phyloP scores from a whole-genome alignment of 140 eudicot genomes.

The Bidens hawaiensis region DNA sequence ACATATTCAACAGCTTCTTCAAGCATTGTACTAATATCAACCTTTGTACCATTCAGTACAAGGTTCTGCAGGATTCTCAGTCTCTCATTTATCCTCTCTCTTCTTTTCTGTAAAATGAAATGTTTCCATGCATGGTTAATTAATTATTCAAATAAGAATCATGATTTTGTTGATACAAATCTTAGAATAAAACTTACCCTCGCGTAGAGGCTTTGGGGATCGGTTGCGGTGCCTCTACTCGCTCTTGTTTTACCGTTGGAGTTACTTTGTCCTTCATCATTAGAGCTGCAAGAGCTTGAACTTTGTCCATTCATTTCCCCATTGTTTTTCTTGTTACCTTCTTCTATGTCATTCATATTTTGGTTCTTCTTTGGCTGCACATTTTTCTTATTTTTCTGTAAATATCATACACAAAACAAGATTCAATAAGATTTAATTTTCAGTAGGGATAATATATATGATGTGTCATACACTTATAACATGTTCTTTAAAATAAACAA shows the following conservation, averaged over 20 bases:
- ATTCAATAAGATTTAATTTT: constrained; percentile 6
- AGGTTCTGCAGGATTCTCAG: constrained; percentile 75
- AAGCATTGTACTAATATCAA: constrained; percentile 92
- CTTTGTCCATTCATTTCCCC: constrained; percentile 34
- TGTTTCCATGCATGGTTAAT: neutral
- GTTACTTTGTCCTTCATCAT: constrained; percentile 43
- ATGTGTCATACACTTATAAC: neutral
- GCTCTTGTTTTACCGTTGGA: constrained; percentile 61
- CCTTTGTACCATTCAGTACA: constrained; percentile 95
- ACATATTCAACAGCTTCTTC: constrained; percentile 94
- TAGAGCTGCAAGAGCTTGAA: constrained; percentile 50
- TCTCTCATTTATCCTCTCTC: constrained; percentile 90
- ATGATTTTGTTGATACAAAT: neutral
- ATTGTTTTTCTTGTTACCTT: constrained; percentile 14
- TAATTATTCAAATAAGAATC: neutral
- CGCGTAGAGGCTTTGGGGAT: constrained; percentile 97
- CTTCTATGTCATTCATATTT: constrained; percentile 26
- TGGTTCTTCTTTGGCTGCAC: constrained; percentile 46
- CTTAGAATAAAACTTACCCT: constrained; percentile 41
- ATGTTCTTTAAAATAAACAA: neutral
- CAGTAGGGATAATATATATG: neutral
- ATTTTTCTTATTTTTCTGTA: constrained; percentile 42
- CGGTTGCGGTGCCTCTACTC: constrained; percentile 82
- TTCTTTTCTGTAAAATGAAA: constrained; percentile 61
- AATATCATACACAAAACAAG: constrained; percentile 2